Base-by-base conservation (phyloP, 148 eudicot species). In the Chenopodium quinoa region DNA sequence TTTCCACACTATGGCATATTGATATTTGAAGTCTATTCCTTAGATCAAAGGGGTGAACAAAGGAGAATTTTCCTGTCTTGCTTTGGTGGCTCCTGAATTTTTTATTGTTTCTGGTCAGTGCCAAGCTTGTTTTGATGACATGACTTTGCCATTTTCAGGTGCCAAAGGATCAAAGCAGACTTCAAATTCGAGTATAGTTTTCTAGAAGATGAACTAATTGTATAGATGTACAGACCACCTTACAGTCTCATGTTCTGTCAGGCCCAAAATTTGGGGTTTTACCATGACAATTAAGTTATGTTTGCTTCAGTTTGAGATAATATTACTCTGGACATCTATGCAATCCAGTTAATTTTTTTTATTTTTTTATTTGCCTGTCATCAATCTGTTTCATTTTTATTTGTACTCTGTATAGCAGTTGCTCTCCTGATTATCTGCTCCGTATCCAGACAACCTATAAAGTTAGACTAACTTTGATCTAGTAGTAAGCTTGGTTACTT, bases 171-270 rank as follows among this genome's bases (percentile, higher is more conserved):
- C 82, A 92, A 92, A 88, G 88, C 91, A 2, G 91, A 90, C 75
- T 92, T 92, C 89, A 84, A 85, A 44, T 92, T 92, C 6, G 97
- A 91, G 91, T 92, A 92, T 80, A 91, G 89, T 82, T 94, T 78
- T 88, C 95, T 96, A 47, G 99, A 96, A 89, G 99, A 94, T 71
- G 99, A 96, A 73, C 91, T 96, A 31, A 82, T 89, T 40, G 91
- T 93, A 67, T 96, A 90, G 89, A 85, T 82, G 82, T 81, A 71
- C 71, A 82, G 76, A 74, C 40, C 37, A 54, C 50, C 32, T 66
- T 48, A 27, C 64, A 17, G 34, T 68, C 9, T 60, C 19, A 27
- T 68, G 23, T 71, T 62, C 82, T 40, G 75, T 34, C 44, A 31
- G 69, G 62, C 67, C 19, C 37, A 20, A n/a, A 76, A 27, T 52